phyloP scores from a whole-genome alignment of 2,329 filamentous ascomycete genomes.

The Xylaria sp. region DNA sequence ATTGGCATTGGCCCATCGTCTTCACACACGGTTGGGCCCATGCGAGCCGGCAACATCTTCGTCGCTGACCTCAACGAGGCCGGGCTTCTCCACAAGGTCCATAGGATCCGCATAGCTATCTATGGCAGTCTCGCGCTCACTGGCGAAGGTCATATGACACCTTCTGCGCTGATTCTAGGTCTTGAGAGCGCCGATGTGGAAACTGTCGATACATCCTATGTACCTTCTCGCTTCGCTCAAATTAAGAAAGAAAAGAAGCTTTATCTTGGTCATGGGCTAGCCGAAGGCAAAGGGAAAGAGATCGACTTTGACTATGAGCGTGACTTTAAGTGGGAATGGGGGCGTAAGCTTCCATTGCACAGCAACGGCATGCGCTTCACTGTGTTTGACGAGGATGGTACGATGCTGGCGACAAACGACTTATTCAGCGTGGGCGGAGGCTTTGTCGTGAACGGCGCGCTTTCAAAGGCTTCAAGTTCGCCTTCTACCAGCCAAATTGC shows the following conservation, averaged over 20 bases:
- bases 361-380: constrained; percentile 64
- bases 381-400: constrained; percentile 60
- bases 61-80: constrained; percentile 59
- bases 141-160: constrained; percentile 63
- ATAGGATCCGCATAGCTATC: constrained; percentile 59
- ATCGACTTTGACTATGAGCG: constrained; percentile 61
- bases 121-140: constrained; percentile 63
- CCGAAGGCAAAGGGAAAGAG: constrained; percentile 55
- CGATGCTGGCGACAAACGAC: constrained; percentile 60
- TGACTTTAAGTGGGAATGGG: constrained; percentile 63
- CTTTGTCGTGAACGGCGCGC: constrained; percentile 61
- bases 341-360: constrained; percentile 60
- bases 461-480: constrained; percentile 55
- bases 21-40: constrained; percentile 62
- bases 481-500: constrained; percentile 31
- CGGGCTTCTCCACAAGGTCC: constrained; percentile 56
- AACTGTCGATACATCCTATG: constrained; percentile 60
- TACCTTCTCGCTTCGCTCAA: constrained; percentile 57
- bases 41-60: constrained; percentile 64
- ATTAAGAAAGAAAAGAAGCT: constrained; percentile 60
- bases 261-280: constrained; percentile 55
- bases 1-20: constrained; percentile 63
- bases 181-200: constrained; percentile 61
- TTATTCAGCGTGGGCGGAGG: constrained; percentile 64
- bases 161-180: constrained; percentile 60